Percentiles rank a stretch among this genome's conserved stretches.
phyloP scores from a whole-genome alignment of 1,284 basidiomycete species.

The Fomitiporia mediterranea region DNA sequence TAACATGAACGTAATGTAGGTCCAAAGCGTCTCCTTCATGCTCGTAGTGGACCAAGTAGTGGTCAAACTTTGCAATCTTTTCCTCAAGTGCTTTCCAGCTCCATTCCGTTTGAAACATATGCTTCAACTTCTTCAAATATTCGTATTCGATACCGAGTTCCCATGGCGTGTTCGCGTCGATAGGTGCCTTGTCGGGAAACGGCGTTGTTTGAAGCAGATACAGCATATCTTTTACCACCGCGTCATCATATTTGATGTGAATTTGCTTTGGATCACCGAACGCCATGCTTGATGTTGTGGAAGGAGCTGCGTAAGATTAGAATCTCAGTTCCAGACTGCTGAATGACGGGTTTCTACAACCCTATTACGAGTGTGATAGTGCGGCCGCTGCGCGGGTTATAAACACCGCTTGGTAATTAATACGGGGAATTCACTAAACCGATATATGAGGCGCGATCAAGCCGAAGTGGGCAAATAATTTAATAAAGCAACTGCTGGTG shows the following conservation, averaged over 20 bases:
- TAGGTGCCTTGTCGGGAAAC: constrained; percentile 17
- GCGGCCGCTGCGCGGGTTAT: too few relatives aligned
- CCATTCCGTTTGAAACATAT: constrained; percentile 18
- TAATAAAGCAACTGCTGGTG: too few relatives aligned
- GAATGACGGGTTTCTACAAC: too few relatives aligned
- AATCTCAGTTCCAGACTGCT: too few relatives aligned
- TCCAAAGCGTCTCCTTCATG: constrained; percentile 17
- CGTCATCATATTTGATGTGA: background rate
- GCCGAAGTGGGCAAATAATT: too few relatives aligned
- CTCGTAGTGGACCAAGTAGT: constrained; percentile 22
- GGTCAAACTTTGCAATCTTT: constrained; percentile 15
- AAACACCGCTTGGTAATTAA: too few relatives aligned
- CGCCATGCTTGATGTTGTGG: constrained; percentile 6
- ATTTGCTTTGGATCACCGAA: constrained; percentile 1
- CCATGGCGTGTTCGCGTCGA: constrained; percentile 15
- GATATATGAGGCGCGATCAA: too few relatives aligned
- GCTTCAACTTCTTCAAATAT: constrained; percentile 18
- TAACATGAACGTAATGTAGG: constrained; percentile 25
- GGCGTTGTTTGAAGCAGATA: constrained; percentile 8
- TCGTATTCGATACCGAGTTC: constrained; percentile 20
- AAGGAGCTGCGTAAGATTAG: too few relatives aligned
- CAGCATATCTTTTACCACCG: constrained; percentile 10
- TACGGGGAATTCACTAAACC: too few relatives aligned
- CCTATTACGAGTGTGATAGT: too few relatives aligned
- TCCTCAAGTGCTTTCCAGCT: constrained; percentile 15